phyloP scores from a whole-genome alignment of 768 basidiomycete genomes.

The Trichaptum fuscoviolaceum region DNA sequence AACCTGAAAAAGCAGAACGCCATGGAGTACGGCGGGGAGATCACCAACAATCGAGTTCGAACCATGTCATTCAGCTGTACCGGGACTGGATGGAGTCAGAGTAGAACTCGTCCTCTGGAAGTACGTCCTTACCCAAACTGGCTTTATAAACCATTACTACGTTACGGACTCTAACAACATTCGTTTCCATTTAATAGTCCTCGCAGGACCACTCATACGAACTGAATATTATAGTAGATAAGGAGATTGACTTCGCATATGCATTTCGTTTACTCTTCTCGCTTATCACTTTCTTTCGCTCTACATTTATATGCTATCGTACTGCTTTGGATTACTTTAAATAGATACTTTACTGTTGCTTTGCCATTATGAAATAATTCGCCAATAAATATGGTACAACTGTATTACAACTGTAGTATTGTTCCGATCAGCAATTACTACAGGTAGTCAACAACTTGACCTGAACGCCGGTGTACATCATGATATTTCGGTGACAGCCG shows the following conservation, averaged over 20 bases:
- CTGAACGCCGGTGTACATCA: too few relatives aligned
- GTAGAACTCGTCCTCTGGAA: not conserved
- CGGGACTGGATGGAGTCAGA: not conserved
- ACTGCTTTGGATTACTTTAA: not conserved
- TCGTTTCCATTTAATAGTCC: not conserved
- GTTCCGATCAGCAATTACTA: too few relatives aligned
- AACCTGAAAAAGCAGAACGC: slow-evolving; percentile 33
- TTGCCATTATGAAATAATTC: too few relatives aligned
- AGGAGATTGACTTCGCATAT: not conserved
- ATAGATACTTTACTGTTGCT: too few relatives aligned
- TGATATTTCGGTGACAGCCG: too few relatives aligned
- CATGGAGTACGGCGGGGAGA: not conserved
- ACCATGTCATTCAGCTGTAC: not conserved
- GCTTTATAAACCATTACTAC: not conserved
- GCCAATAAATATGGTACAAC: too few relatives aligned
- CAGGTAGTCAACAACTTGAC: too few relatives aligned
- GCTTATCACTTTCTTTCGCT: not conserved
- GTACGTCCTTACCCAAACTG: not conserved
- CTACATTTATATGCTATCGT: not conserved
- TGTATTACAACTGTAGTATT: too few relatives aligned
- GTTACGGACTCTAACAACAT: not conserved
- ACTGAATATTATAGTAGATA: not conserved
- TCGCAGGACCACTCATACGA: not conserved
- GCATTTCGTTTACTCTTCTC: not conserved
- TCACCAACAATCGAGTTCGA: not conserved